Base-by-base conservation (phyloP, 208 protist genomes). In the Acanthamoeba castellanii region DNA sequence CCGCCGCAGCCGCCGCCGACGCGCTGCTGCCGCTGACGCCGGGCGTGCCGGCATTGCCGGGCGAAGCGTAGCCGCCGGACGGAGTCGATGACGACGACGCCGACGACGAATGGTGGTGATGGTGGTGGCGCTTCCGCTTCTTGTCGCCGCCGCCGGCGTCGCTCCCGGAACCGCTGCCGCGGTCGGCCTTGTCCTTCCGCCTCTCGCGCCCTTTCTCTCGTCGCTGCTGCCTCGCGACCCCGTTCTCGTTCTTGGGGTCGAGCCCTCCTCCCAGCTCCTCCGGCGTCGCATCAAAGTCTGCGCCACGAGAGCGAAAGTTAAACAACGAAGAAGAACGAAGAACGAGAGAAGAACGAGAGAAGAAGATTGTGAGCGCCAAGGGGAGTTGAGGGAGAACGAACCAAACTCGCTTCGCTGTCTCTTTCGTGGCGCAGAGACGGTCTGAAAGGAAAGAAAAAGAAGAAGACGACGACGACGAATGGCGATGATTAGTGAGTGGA, bases 211-310 rank as follows among this genome's bases (percentile, higher is more conserved):
- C n/a, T n/a, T 78, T 78, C 70, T 78, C 70, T 14, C 34, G n/a
- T 42, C 70, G 70, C 32, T 8, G 16, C n/a, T 42, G n/a, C n/a
- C n/a, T n/a, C n/a, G n/a, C 18, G n/a, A 4, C 34, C 4, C 70
- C 70, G 34, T 78, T 78, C 70, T 78, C 70, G 59, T 66, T 66
- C 59, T 66, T 66, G 59, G 59, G 59, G 59, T 66, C 59, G 32
- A 78, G 70, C 9, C 70, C 70, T 42, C 70, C 70, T 3, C 70
- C 70, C 34, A 30, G 25, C 13, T 78, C 70, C 34, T 42, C 70
- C 2, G 70, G 70, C 70, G 70, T 78, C 32, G 25, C 30, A 3
- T 78, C 70, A 78, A 78, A 78, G 34, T 78, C 70, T 78, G 20
- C 66, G 27, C 27, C 52, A 57, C 11, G 52, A 20, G 52, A 57